Percentiles rank a stretch among this genome's conserved stretches.
Conservation (phyloP, 345 rosid species). For the Conringia planisiliqua region DNA sequence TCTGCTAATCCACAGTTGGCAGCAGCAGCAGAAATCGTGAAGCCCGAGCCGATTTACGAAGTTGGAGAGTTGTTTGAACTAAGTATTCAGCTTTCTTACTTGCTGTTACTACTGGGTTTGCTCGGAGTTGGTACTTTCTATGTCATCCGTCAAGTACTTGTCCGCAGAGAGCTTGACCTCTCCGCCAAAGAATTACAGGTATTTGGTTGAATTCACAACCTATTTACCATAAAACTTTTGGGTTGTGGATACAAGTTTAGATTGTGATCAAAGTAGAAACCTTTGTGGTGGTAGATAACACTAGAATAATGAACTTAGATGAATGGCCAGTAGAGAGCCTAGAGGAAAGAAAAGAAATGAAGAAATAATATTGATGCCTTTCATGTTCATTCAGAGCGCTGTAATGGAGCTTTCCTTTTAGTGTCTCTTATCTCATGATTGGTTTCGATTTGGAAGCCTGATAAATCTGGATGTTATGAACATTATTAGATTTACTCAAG, state of each 20-base stretch:
- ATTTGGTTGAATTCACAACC: neutral
- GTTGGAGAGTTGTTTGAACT: constrained; percentile 78
- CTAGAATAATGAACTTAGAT: neutral
- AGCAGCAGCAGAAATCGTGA: constrained; percentile 49
- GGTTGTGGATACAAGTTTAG: neutral
- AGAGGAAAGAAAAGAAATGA: neutral
- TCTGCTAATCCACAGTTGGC: constrained; percentile 51
- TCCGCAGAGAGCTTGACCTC: constrained; percentile 95
- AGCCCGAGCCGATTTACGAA: constrained; percentile 52
- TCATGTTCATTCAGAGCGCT: neutral
- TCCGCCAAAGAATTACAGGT: constrained; percentile 97
- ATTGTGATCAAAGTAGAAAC: neutral
- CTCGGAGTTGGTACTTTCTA: constrained; percentile 88
- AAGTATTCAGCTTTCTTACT: constrained; percentile 90
- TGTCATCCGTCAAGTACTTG: constrained; percentile 93
- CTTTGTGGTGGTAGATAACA: constrained; percentile 10
- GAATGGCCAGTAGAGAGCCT: neutral
- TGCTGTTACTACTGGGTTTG: constrained; percentile 65
- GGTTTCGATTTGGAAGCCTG: neutral
- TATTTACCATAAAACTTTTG: neutral
- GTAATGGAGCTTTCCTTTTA: neutral
- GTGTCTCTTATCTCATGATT: neutral
- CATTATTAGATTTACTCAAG: neutral
- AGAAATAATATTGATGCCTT: neutral
- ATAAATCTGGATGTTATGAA: neutral